Evolutionary conservation across 768 basidiomycete genomes (phyloP).

Genomic region (Amanita brunnescens): DNA sequence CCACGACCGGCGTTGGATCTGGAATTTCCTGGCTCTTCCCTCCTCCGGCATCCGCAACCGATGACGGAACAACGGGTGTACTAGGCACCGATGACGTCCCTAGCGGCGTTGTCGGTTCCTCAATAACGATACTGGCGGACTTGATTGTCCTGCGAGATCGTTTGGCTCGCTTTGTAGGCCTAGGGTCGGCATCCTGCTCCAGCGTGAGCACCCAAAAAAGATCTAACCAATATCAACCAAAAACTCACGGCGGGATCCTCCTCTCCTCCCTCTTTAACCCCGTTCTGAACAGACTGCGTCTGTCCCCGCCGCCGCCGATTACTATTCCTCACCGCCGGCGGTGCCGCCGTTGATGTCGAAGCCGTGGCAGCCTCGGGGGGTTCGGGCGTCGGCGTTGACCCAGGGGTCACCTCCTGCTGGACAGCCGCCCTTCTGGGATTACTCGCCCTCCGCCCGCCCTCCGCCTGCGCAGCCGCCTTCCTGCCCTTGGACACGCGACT

Average conservation of each 20-base stretch:
- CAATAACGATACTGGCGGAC: slow-evolving; percentile 30
- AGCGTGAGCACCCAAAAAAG: background rate
- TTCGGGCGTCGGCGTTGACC: slow-evolving; percentile 62
- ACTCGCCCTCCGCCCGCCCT: slow-evolving; percentile 2
- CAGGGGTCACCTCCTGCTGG: slow-evolving; percentile 42
- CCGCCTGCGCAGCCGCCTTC: slow-evolving; percentile 18
- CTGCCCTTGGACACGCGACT: slow-evolving; percentile 34
- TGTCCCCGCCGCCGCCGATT: slow-evolving; percentile 3
- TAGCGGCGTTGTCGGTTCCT: slow-evolving; percentile 18
- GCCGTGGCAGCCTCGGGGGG: slow-evolving; percentile 41
- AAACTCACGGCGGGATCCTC: slow-evolving; percentile 15
- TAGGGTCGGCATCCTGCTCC: slow-evolving; percentile 21
- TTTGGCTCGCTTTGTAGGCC: slow-evolving; percentile 32
- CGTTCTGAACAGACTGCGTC: slow-evolving; percentile 11
- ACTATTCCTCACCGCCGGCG: slow-evolving; percentile 13
- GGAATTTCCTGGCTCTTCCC: background rate
- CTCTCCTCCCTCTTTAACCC: slow-evolving; percentile 15
- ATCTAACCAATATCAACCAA: background rate
- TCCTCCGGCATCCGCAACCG: slow-evolving; percentile 12
- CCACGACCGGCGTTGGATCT: background rate
- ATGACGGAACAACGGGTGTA: slow-evolving; percentile 21
- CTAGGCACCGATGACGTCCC: slow-evolving; percentile 13
- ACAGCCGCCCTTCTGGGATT: slow-evolving; percentile 25
- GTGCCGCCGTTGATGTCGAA: slow-evolving; percentile 20
- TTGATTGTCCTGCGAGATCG: slow-evolving; percentile 32